These are phyloP conservation scores for Ilex aquifolium DNA, from an alignment of 257 asterid genomes.

Conservation along the genomic window DNA sequence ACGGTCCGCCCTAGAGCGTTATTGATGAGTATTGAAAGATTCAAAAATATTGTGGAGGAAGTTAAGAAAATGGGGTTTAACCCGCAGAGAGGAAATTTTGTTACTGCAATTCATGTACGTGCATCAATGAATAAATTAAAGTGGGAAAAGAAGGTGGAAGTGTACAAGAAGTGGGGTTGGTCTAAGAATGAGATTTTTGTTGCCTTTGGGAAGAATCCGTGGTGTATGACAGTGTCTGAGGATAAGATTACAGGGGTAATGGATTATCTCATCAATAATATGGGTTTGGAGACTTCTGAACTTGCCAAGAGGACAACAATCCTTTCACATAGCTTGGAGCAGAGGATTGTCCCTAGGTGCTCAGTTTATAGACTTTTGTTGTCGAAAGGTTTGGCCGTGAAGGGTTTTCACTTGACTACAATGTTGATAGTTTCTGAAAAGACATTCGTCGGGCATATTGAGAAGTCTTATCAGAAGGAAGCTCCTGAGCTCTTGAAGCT, in stretches of 20 bases:
- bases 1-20: slow-evolving; percentile 1
- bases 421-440: slow-evolving; percentile 2
- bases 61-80: slow-evolving; percentile 24
- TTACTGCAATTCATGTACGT: slow-evolving; percentile 11
- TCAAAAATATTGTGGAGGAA: slow-evolving; percentile 6
- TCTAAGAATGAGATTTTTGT: slow-evolving; percentile 13
- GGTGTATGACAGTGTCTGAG: slow-evolving; percentile 16
- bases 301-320: neutral
- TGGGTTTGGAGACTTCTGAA: slow-evolving; percentile 13
- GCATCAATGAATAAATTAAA: slow-evolving; percentile 3
- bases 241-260: slow-evolving; percentile 10
- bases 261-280: slow-evolving; percentile 16
- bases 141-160: slow-evolving; percentile 7
- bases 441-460: slow-evolving; percentile 22
- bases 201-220: slow-evolving; percentile 11
- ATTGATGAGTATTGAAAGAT: neutral
- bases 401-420: slow-evolving; percentile 3
- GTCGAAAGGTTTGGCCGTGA: slow-evolving; percentile 21
- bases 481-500: slow-evolving; percentile 21
- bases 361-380: slow-evolving; percentile 21
- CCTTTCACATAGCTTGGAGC: slow-evolving; percentile 11
- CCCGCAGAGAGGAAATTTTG: slow-evolving; percentile 10
- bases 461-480: slow-evolving; percentile 7
- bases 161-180: slow-evolving; percentile 23
- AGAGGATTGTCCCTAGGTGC: slow-evolving; percentile 25